Base-by-base conservation (phyloP, 768 basidiomycete genomes). In the Amanita rubescens region DNA sequence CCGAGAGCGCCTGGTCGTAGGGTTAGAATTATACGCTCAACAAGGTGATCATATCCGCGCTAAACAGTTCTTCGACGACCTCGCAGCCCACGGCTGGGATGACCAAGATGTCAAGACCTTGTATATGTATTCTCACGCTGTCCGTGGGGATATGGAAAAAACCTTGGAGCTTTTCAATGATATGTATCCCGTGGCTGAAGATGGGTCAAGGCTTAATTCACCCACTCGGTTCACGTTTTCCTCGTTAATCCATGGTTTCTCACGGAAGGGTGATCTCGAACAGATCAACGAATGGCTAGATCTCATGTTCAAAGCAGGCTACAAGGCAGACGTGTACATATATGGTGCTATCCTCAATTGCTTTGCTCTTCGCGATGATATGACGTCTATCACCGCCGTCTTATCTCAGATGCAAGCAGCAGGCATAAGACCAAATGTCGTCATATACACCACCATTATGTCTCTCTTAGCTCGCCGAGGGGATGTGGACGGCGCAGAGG, bases 371-470 rank as follows among this genome's bases (percentile, higher is more conserved):
- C 71, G 71, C 11, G 80, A 79, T 14, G 82, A 87, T 55, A 57
- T 83, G n/a, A 67, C 74, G 11, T 68, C 77, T 14, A 73, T 85
- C 46, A 65, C 72, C 14, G 58, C 65, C 8, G 64, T 84, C 5
- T 69, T 90, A 54, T 64, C 77, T 33, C 76, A 83, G 63, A 88
- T 94, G 87, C 75, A 76, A 43, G 58, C 63, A 2, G 68, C 71
- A 3, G 73, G 75, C 1, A 51, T 82, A 17, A 51, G 60, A 34
- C 82, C 83, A 7, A 75, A 78, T 45, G 61, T 57, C 5, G 69
- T 76, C 35, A 71, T 81, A 9, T 94, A 88, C 63, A 87, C 85
- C 9, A 77, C 74, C 7, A 69, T 91, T 53, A 77, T 94, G 58
- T 67, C 75, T n/a, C 71, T 83, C 55, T 79, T 90, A 34, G 84